A percentile compares a stretch with the other conserved stretches of the same genome.
Conservation (phyloP, 257 asterid species). For the Przewalskia tangutica region DNA sequence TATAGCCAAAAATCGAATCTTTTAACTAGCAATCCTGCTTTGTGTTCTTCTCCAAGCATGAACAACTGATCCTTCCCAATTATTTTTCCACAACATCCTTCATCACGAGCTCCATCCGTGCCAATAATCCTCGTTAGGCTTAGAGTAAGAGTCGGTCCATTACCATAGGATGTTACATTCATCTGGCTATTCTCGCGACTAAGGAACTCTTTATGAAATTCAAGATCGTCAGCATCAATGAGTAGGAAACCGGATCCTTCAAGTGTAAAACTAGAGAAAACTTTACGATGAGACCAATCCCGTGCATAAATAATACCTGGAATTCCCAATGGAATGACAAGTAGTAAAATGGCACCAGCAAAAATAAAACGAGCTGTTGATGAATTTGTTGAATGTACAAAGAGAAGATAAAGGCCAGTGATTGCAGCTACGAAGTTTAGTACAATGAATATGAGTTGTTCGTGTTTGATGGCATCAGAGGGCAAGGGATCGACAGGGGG, state of each 20-base stretch:
- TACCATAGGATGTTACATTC: slow-evolving; percentile 15
- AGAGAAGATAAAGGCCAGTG: slow-evolving; percentile 75
- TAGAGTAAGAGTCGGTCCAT: not conserved
- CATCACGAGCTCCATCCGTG: slow-evolving; percentile 8
- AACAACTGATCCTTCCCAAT: slow-evolving; percentile 39
- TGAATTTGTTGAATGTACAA: slow-evolving; percentile 38
- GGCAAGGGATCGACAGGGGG: slow-evolving; percentile 28
- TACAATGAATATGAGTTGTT: slow-evolving; percentile 47
- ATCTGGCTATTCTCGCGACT: slow-evolving; percentile 24
- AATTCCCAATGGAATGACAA: slow-evolving; percentile 55
- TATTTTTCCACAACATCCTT: slow-evolving; percentile 31
- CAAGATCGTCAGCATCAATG: slow-evolving; percentile 47
- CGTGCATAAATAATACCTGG: slow-evolving; percentile 66
- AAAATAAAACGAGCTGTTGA: slow-evolving; percentile 31
- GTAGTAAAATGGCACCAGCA: slow-evolving; percentile 53
- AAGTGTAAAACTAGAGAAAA: slow-evolving; percentile 35
- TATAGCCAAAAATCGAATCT: slow-evolving; percentile 84
- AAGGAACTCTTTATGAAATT: slow-evolving; percentile 49
- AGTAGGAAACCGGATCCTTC: slow-evolving; percentile 54
- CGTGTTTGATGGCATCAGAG: slow-evolving; percentile 34
- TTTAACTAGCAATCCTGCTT: slow-evolving; percentile 32
- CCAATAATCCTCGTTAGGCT: not conserved
- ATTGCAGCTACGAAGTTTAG: slow-evolving; percentile 39
- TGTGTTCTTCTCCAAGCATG: slow-evolving; percentile 78
- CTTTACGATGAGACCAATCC: slow-evolving; percentile 39